These are phyloP conservation scores for Alternaria triticimaculans DNA, from an alignment of 2,329 filamentous ascomycete genomes.

Conservation along the genomic window DNA sequence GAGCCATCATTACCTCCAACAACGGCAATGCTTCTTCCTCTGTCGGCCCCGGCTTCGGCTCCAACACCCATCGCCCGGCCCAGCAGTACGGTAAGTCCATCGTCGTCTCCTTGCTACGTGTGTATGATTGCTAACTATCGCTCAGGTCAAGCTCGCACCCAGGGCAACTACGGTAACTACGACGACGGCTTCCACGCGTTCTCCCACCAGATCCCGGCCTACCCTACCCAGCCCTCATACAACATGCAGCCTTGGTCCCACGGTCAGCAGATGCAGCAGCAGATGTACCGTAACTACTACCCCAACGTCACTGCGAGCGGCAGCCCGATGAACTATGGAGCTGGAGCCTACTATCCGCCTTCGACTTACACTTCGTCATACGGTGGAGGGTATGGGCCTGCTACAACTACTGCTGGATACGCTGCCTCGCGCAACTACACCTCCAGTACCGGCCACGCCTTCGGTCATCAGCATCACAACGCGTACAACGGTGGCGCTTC, in stretches of 20 bases:
- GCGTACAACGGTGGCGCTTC: slow-evolving; percentile 9
- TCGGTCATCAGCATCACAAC: slow-evolving; percentile 9
- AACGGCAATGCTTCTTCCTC: slow-evolving; percentile 26
- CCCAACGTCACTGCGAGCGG: slow-evolving; percentile 31
- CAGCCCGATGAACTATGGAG: slow-evolving; percentile 43
- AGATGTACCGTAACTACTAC: slow-evolving; percentile 30
- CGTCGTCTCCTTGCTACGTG: background rate
- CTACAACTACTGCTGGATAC: slow-evolving; percentile 22
- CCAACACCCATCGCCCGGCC: slow-evolving; percentile 29
- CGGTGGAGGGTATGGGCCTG: slow-evolving; percentile 26
- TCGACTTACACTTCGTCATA: slow-evolving; percentile 30
- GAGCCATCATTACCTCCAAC: slow-evolving; percentile 41
- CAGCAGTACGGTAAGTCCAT: slow-evolving; percentile 37
- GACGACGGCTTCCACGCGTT: slow-evolving; percentile 40
- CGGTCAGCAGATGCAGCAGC: slow-evolving; percentile 28
- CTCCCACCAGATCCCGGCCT: slow-evolving; percentile 40
- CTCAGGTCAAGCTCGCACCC: slow-evolving; percentile 26
- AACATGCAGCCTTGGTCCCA: slow-evolving; percentile 37
- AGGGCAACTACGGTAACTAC: slow-evolving; percentile 27
- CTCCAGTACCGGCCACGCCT: slow-evolving; percentile 22
- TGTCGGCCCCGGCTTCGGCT: slow-evolving; percentile 45
- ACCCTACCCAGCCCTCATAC: slow-evolving; percentile 29
- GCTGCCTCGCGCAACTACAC: slow-evolving; percentile 17
- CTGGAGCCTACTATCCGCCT: slow-evolving; percentile 40
- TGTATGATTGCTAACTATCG: slow-evolving; percentile 13